Evolutionary conservation across 2,329 filamentous ascomycete genomes (phyloP).

Genomic region (Cercospora sp.): DNA sequence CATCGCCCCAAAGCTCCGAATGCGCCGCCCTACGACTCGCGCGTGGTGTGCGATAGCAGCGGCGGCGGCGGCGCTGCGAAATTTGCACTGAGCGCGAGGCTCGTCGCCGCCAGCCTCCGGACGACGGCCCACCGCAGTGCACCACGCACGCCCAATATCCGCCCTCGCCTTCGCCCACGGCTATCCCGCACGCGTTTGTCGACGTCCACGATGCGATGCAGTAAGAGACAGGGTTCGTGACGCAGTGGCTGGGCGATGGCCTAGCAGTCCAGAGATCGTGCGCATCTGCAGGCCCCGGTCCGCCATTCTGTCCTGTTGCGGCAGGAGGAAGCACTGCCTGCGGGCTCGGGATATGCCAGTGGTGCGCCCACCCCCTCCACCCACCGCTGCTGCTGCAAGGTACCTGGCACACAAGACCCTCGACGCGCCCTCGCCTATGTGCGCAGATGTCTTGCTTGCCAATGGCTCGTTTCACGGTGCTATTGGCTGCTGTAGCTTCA

Average conservation of each 20-base stretch:
- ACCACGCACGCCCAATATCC: neutral
- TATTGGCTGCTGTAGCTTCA: neutral
- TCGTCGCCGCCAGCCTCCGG: neutral
- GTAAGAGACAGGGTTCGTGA: neutral
- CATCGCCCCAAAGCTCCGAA: neutral
- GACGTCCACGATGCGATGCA: neutral
- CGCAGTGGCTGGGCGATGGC: neutral
- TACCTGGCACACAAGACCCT: neutral
- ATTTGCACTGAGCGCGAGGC: neutral
- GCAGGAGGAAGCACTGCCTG: neutral
- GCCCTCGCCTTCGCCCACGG: neutral
- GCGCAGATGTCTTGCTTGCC: neutral
- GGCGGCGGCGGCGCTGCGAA: neutral
- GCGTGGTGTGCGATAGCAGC: neutral
- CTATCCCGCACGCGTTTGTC: neutral
- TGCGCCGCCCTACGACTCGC: neutral
- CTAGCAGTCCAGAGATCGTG: neutral
- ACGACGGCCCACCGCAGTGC: neutral
- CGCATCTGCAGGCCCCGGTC: neutral
- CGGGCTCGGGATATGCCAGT: neutral
- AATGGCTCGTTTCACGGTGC: neutral
- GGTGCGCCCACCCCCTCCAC: neutral
- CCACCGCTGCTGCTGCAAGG: neutral
- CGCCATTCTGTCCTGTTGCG: neutral
- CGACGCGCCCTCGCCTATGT: neutral